These are phyloP conservation scores for Zea mays DNA, from an alignment of 176 grass and related monocot species.

Conservation along the genomic window DNA sequence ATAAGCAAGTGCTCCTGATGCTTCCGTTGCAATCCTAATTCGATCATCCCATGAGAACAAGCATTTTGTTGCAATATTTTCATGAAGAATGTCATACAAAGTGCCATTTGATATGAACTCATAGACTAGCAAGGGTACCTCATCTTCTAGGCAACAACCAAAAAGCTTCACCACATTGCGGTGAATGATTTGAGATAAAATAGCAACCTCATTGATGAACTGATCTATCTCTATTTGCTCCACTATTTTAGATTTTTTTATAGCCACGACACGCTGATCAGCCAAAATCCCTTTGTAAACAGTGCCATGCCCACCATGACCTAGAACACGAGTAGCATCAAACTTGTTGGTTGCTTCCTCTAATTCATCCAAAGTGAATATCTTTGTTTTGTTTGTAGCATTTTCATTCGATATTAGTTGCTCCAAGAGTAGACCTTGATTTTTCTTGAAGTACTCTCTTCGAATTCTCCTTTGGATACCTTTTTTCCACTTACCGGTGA, in stretches of 20 bases:
- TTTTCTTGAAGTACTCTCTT: not conserved
- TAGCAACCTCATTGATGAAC: not conserved
- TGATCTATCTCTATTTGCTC: not conserved
- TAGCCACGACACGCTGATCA: not conserved
- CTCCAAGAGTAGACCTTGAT: not conserved
- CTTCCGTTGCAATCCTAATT: not conserved
- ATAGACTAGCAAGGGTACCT: not conserved
- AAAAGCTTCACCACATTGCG: constrained; percentile 1
- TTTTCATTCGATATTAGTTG: not conserved
- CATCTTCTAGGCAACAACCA: not conserved
- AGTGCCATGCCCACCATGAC: not conserved
- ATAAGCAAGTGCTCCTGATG: not conserved
- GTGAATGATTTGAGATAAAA: not conserved
- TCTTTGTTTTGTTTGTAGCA: not conserved
- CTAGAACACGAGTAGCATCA: not conserved
- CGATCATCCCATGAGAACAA: not conserved
- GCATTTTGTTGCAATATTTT: not conserved
- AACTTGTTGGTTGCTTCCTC: constrained; percentile 2
- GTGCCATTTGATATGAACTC: not conserved
- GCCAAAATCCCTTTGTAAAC: not conserved
- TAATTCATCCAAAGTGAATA: constrained; percentile 11
- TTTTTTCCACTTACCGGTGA: not conserved
- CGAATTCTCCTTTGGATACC: not conserved
- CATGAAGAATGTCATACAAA: not conserved
- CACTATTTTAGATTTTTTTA: not conserved